A percentile compares a stretch with the other conserved stretches of the same genome.
phyloP scores from a whole-genome alignment of 179 eudicot species.

The Pouteria campechiana region DNA sequence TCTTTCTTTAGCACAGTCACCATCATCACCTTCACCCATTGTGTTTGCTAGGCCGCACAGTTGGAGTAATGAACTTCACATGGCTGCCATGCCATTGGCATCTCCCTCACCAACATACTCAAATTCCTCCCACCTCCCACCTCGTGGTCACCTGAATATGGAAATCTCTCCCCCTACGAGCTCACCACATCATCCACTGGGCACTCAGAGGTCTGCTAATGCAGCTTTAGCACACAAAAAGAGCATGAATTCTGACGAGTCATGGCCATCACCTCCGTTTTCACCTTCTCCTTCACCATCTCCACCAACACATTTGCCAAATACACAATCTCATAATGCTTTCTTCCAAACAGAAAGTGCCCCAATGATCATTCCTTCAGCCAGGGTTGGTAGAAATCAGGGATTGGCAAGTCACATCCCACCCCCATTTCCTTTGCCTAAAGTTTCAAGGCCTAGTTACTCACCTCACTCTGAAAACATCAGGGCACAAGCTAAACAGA shows the following conservation, averaged over 20 bases:
- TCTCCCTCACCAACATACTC: slow-evolving; percentile 74
- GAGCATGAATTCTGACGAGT: slow-evolving; percentile 47
- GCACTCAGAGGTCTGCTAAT: slow-evolving; percentile 28
- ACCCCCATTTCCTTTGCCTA: slow-evolving; percentile 55
- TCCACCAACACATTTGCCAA: slow-evolving; percentile 44
- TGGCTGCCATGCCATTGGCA: slow-evolving; percentile 41
- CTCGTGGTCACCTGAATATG: slow-evolving; percentile 16
- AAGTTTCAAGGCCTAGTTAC: slow-evolving; percentile 29
- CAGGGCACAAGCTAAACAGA: no score
- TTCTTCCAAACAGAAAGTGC: slow-evolving; percentile 75
- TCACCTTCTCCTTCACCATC: slow-evolving; percentile 78
- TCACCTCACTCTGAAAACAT: no score
- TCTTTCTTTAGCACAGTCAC: slow-evolving; percentile 33
- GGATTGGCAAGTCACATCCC: slow-evolving; percentile 17
- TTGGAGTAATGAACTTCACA: slow-evolving; percentile 64
- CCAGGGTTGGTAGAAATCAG: slow-evolving; percentile 21
- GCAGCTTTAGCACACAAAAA: slow-evolving; percentile 21
- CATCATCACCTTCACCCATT: slow-evolving; percentile 47
- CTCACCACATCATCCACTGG: slow-evolving; percentile 42
- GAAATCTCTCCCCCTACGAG: slow-evolving; percentile 62
- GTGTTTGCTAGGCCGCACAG: slow-evolving; percentile 78
- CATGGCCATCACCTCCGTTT: slow-evolving; percentile 55
- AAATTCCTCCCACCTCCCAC: slow-evolving; percentile 41
- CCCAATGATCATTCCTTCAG: slow-evolving; percentile 58
- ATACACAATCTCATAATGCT: slow-evolving; percentile 21